Evolutionary conservation across 2,329 filamentous ascomycete species (phyloP).

Genomic region (Monosporascus sp.): DNA sequence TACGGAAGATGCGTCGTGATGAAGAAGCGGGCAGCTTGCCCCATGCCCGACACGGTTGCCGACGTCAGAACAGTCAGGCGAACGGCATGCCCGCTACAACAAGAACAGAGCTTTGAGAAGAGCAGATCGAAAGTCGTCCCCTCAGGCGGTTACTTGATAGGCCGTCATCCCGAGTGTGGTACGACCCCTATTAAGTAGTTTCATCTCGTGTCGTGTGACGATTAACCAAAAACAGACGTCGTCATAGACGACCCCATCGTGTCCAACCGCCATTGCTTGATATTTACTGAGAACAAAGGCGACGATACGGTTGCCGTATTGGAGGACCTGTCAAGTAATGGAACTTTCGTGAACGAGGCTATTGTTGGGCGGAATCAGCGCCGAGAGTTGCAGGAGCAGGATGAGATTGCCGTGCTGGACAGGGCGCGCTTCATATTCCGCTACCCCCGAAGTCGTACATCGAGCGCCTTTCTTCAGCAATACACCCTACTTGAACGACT

Average conservation of each 20-base stretch:
- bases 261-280: conserved; percentile 76
- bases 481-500: conserved; percentile 81
- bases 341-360: conserved; percentile 91
- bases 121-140: conserved; percentile 57
- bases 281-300: conserved; percentile 59
- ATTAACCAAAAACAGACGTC: conserved; percentile 48
- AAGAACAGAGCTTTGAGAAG: conserved; percentile 56
- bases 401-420: conserved; percentile 83
- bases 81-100: conserved; percentile 42
- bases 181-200: conserved; percentile 32
- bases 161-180: conserved; percentile 92
- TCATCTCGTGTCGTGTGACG: not conserved
- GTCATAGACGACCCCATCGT: conserved; percentile 72
- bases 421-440: conserved; percentile 86
- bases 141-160: conserved; percentile 83
- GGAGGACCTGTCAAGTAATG: conserved; percentile 92
- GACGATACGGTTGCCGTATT: conserved; percentile 65
- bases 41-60: conserved; percentile 45
- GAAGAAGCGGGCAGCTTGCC: conserved; percentile 67
- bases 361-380: conserved; percentile 88
- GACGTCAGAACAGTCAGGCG: conserved; percentile 33
- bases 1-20: conserved; percentile 67
- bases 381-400: conserved; percentile 79
- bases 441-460: conserved; percentile 71
- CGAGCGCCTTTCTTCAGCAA: conserved; percentile 77